Evolutionary conservation across 495 filamentous ascomycete genomes (phyloP).

Genomic region (Hypoxylon rickii): DNA sequence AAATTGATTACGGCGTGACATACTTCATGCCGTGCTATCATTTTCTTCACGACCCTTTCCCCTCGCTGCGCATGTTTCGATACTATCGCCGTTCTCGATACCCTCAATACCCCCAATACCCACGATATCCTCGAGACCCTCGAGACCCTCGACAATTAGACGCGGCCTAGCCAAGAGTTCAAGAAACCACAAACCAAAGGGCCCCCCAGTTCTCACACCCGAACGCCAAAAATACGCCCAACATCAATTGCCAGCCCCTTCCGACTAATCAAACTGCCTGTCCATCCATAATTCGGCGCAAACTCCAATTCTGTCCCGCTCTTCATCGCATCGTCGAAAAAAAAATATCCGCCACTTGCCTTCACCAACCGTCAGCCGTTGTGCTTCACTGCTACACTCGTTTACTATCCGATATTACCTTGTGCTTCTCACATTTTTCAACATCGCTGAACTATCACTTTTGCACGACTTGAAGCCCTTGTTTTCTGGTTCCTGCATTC

Average conservation of each 20-base stretch:
- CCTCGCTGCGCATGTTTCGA: slow-evolving; percentile 23
- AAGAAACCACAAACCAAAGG: background rate
- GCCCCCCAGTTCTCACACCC: background rate
- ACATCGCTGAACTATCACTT: slow-evolving; percentile 9
- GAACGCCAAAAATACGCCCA: slow-evolving; percentile 1
- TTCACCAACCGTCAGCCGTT: slow-evolving; percentile 18
- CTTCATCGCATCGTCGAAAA: slow-evolving; percentile 29
- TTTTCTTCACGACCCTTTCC: slow-evolving; percentile 28
- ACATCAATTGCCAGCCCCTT: slow-evolving; percentile 17
- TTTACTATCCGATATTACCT: slow-evolving; percentile 23
- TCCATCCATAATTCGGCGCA: slow-evolving; percentile 3
- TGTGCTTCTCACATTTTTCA: slow-evolving; percentile 22
- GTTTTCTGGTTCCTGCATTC: slow-evolving; percentile 28
- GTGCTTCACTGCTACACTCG: slow-evolving; percentile 31
- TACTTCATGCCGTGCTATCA: slow-evolving; percentile 34
- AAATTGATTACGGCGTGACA: slow-evolving; percentile 32
- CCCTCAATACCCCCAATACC: slow-evolving; percentile 11
- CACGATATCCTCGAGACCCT: background rate
- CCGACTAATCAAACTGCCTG: slow-evolving; percentile 9
- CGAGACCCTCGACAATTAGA: slow-evolving; percentile 21
- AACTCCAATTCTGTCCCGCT: slow-evolving; percentile 21
- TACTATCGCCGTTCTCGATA: slow-evolving; percentile 21
- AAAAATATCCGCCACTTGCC: slow-evolving; percentile 29
- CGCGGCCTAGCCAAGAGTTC: slow-evolving; percentile 7
- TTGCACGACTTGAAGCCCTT: slow-evolving; percentile 16